A percentile compares a stretch with the other conserved stretches of the same genome.
Evolutionary conservation across 2,329 filamentous ascomycete species (phyloP).

Genomic region (Pseudogymnoascus sp.): DNA sequence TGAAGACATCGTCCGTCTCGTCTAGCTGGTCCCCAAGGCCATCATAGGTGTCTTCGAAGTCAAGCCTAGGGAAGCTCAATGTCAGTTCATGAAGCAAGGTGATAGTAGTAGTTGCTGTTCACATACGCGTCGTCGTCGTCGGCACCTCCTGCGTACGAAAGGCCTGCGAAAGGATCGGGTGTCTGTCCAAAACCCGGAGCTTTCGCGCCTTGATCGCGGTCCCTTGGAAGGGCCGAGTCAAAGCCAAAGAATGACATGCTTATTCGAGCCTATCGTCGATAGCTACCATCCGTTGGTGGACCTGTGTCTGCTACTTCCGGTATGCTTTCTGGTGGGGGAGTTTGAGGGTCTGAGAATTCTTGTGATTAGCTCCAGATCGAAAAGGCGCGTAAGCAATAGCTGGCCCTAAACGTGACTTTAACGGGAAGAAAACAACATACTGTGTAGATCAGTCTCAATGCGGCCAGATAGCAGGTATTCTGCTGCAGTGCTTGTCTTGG

Average conservation of each 20-base stretch:
- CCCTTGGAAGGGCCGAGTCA: slow-evolving; percentile 57
- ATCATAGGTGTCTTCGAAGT: slow-evolving; percentile 97
- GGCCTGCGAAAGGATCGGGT: slow-evolving; percentile 79
- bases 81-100: slow-evolving; percentile 9
- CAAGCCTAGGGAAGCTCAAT: slow-evolving; percentile 49
- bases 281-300: slow-evolving; percentile 7
- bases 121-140: slow-evolving; percentile 45
- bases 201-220: slow-evolving; percentile 54
- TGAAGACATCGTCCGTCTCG: slow-evolving; percentile 87
- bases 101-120: background rate
- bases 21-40: slow-evolving; percentile 84
- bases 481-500: background rate
- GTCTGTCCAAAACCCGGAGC: slow-evolving; percentile 74
- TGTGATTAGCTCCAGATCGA: slow-evolving; percentile 5
- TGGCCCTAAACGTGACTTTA: background rate
- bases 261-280: slow-evolving; percentile 10
- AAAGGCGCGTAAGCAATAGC: background rate
- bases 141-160: slow-evolving; percentile 45
- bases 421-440: slow-evolving; percentile 5
- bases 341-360: slow-evolving; percentile 6
- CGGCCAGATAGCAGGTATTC: background rate
- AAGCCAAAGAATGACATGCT: slow-evolving; percentile 91
- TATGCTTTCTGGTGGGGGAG: background rate
- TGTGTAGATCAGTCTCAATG: slow-evolving; percentile 1
- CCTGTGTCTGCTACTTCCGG: slow-evolving; percentile 6